Percentiles rank a stretch among this genome's conserved stretches.
Evolutionary conservation across 106 monocot species (phyloP).

Genomic region (Phalaenopsis equestris): DNA sequence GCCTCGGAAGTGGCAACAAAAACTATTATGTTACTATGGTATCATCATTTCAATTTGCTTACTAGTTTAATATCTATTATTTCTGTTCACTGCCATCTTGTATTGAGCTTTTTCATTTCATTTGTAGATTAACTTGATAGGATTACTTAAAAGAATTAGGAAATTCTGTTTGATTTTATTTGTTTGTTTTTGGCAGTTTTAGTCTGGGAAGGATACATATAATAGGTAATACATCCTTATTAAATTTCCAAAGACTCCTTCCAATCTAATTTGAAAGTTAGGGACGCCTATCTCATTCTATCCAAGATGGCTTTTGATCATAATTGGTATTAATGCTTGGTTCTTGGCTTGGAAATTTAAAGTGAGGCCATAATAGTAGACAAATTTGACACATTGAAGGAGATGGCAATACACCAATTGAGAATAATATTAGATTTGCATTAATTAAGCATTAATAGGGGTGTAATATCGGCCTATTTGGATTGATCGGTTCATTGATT

Average conservation of each 20-base stretch:
- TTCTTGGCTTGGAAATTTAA: background rate
- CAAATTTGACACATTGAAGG: background rate
- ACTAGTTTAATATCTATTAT: background rate
- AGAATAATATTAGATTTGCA: background rate
- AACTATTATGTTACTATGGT: background rate
- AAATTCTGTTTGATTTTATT: background rate
- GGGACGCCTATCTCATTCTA: background rate
- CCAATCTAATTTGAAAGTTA: background rate
- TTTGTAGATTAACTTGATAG: background rate
- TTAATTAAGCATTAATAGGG: too few species aligned
- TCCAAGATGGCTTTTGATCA: background rate
- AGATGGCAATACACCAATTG: background rate
- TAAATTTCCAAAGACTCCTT: background rate
- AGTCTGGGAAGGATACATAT: background rate
- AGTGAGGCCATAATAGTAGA: background rate
- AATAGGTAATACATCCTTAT: background rate
- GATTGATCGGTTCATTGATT: too few species aligned
- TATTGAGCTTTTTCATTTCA: background rate
- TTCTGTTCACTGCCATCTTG: background rate
- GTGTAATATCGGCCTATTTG: too few species aligned
- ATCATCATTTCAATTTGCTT: background rate
- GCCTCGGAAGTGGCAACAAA: background rate
- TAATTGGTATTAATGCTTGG: background rate
- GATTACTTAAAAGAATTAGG: background rate
- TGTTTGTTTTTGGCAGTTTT: background rate